Evolutionary conservation across 805 yeast genomes (phyloP), one percentile per base, ranked within the genome.

Genomic region (Candida vartiovaarae): DNA sequence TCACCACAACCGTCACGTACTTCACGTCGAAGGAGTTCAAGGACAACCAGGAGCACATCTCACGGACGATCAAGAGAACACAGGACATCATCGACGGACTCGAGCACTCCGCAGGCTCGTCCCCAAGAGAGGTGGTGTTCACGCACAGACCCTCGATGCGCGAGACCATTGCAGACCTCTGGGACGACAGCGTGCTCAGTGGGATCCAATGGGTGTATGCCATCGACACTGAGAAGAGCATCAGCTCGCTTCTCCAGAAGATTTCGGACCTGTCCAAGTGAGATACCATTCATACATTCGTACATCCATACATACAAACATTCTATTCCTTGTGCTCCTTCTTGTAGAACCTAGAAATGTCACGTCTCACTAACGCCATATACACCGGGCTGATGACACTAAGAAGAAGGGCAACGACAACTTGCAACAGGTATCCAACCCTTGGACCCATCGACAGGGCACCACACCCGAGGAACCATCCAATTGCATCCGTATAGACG

Each of bases 401-500:
- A 24, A 80, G 63, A 4, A 76, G 30, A 7, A 80, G 60, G 0
- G 80, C 71, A 1, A 80, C 33, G 2, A 75, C 34, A 44, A 68
- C 55, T 68, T 70, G 86, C 1, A 81, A 49, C 2, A 78, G 43
- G 52, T 80, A 75, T 62, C 76, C 72, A 37, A 68, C 68, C 29
- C 93, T 67, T 7, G 95, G 95, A 44, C 80, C 70, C 39, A 78
- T 68, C 2, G 96, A 95, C 48, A 87, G 66, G 54, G 75, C 75
- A 26, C 82, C 68, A 37, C 80, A 68, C 53, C 80, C 79, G 34
- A 93, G 65, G 2, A 86, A 63, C 91, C 95, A 89, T 5, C 96
- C 95, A 33, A 89, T 75, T 15, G 76, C 65, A 62, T 93, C 99
- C 0, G 97, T 91, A 40, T 80, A 80, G 8, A 90, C 70, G 40